These are phyloP conservation scores for Setaria viridis DNA, from an alignment of 202 grass and related monocot genomes.

Conservation along the genomic window DNA sequence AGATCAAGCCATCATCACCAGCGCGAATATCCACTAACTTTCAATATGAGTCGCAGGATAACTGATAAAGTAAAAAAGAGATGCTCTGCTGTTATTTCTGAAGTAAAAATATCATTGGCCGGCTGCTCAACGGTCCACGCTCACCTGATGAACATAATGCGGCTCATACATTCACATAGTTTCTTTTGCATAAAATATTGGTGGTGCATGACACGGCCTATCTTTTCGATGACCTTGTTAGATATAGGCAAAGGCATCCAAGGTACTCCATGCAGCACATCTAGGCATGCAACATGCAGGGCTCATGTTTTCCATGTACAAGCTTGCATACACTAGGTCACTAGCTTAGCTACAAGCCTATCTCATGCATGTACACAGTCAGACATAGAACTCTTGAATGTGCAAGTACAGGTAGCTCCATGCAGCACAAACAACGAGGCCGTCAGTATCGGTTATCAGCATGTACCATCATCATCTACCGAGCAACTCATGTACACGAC, in stretches of 20 bases:
- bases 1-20: constrained; percentile 44
- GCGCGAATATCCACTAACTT: constrained; percentile 51
- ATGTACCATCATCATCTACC: not conserved
- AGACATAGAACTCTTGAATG: not conserved
- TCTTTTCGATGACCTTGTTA: constrained; percentile 7
- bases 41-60: constrained; percentile 40
- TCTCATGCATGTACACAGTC: not conserved
- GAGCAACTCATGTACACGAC: constrained; percentile 35
- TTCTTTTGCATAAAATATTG: constrained; percentile 57
- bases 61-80: constrained; percentile 30
- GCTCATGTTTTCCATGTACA: not conserved
- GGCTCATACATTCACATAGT: not conserved
- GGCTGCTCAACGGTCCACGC: constrained; percentile 42
- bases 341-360: not conserved
- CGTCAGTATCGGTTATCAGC: not conserved
- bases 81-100: constrained; percentile 40
- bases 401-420: not conserved
- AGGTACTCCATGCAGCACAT: too few relatives aligned
- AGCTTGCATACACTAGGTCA: not conserved
- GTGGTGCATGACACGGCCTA: constrained; percentile 23
- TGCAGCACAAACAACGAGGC: constrained; percentile 43
- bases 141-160: constrained; percentile 51
- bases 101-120: constrained; percentile 17
- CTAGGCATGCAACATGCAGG: constrained; percentile 14
- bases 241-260: too few relatives aligned